Percentiles rank a stretch among this genome's conserved stretches.
These are phyloP conservation scores for Dioszegia hungarica DNA, from an alignment of 768 basidiomycete species.

Conservation along the genomic window DNA sequence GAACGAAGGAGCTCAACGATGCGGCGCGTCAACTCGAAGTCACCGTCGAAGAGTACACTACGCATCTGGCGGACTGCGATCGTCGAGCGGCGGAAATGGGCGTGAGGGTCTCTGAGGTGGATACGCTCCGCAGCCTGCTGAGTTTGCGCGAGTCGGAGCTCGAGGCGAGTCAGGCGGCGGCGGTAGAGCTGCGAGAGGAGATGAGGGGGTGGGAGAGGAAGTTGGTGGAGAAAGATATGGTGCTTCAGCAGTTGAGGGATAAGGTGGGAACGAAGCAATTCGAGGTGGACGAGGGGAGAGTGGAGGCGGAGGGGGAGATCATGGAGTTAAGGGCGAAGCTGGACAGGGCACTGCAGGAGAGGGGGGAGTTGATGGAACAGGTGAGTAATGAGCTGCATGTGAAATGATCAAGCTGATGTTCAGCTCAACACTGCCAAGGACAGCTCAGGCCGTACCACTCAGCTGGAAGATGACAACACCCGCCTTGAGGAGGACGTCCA, in stretches of 20 bases:
- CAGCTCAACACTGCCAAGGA: not conserved
- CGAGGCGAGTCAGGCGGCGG: not conserved
- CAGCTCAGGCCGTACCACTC: not conserved
- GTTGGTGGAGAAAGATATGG: constrained; percentile 14
- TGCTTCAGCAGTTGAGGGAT: constrained; percentile 14
- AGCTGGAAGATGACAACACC: not conserved
- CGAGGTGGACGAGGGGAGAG: constrained; percentile 20
- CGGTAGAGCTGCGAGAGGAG: not conserved
- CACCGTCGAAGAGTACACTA: constrained; percentile 8
- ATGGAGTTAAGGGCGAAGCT: constrained; percentile 13
- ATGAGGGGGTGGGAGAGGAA: not conserved
- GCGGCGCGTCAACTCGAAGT: not conserved
- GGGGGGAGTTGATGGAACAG: constrained; percentile 11
- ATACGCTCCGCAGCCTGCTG: not conserved
- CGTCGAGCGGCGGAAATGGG: not conserved
- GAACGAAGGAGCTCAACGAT: not conserved
- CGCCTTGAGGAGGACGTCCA: not conserved
- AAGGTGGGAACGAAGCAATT: constrained; percentile 16
- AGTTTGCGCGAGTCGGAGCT: not conserved
- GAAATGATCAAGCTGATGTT: not conserved
- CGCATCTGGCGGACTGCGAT: constrained; percentile 1
- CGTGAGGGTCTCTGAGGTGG: not conserved
- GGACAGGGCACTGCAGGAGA: not conserved
- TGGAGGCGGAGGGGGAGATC: constrained; percentile 13
- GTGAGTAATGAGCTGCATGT: constrained; percentile 1